Evolutionary conservation across 306 rosid genomes (phyloP).

Genomic region (Lupinus albus): DNA sequence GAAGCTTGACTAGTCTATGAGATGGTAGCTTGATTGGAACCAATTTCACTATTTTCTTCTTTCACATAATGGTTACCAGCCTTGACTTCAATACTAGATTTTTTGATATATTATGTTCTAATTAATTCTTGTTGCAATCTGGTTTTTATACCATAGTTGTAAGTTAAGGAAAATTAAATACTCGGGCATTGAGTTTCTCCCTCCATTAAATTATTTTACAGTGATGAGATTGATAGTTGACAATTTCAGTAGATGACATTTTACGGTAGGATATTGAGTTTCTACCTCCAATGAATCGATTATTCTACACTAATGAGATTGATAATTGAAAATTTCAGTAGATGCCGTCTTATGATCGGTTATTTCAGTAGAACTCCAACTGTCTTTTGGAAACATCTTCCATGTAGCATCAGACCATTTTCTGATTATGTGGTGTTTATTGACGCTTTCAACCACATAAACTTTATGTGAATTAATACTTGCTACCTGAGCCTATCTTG

Average conservation of each 20-base stretch:
- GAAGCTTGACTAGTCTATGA: slow-evolving; percentile 24
- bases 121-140: slow-evolving; percentile 33
- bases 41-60: slow-evolving; percentile 10
- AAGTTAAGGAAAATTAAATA: slow-evolving; percentile 5
- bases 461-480: neutral
- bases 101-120: slow-evolving; percentile 10
- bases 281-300: slow-evolving; percentile 9
- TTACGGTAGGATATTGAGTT: slow-evolving; percentile 15
- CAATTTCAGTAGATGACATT: slow-evolving; percentile 15
- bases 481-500: slow-evolving; percentile 28
- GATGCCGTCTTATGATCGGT: neutral
- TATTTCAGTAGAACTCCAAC: slow-evolving; percentile 2
- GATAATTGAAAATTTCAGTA: slow-evolving; percentile 14
- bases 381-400: slow-evolving; percentile 27
- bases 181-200: slow-evolving; percentile 18
- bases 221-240: slow-evolving; percentile 5
- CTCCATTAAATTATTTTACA: slow-evolving; percentile 29
- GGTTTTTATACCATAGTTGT: slow-evolving; percentile 20
- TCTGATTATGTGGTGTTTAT: slow-evolving; percentile 25
- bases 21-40: slow-evolving; percentile 27
- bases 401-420: slow-evolving; percentile 4
- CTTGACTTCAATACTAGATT: slow-evolving; percentile 25
- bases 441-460: slow-evolving; percentile 11
- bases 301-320: slow-evolving; percentile 25
- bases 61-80: slow-evolving; percentile 18